Evolutionary conservation across 2,329 filamentous ascomycete genomes (phyloP), one percentile per base, ranked within the genome.

Genomic region (Fusarium sambucinum): DNA sequence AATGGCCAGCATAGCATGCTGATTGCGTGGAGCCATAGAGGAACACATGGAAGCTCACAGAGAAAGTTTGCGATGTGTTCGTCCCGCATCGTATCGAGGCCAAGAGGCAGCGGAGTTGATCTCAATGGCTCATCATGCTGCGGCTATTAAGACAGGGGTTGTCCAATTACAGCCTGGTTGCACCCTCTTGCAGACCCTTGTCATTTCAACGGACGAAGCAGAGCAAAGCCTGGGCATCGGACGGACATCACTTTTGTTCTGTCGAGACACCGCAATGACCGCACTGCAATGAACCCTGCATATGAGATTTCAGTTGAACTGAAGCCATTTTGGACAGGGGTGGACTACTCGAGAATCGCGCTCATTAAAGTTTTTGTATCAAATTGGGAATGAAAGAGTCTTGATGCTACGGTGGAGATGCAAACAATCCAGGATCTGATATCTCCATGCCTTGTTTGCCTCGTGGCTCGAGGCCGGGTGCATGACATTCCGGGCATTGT

Each of bases 241-340:
- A 33, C 30, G 35, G 59, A 33, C 40, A 45, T 51, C 33, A 54
- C 45, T 61, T 40, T 25, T 32, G 47, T 13, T 51, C 25, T 51
- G 47, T 46, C 25, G 35, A 47, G n/a, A 25, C 52, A 55, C 52
- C 52, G 52, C 52, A 47, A 46, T 35, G 51, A 53, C 50, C 52
- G 59, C 45, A 64, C 59, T 38, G 53, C 40, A 44, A 41, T 57
- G 41, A 45, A 59, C 57, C 68, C 59, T 73, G 54, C 56, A 41
- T 37, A 64, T 59, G 60, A 53, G 57, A 59, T 58, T 68, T 73
- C 68, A 66, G 53, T 73, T 55, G 44, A 54, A 70, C 55, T 63
- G 45, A 67, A 63, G 54, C 55, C 29, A 37, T 33, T 55, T 37
- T 30, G 55, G 41, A 46, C 61, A 64, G 44, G 70, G 70, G 48